Conservation (phyloP, 2,329 filamentous ascomycete genomes). For the Plectosphaerella cucumerina region DNA sequence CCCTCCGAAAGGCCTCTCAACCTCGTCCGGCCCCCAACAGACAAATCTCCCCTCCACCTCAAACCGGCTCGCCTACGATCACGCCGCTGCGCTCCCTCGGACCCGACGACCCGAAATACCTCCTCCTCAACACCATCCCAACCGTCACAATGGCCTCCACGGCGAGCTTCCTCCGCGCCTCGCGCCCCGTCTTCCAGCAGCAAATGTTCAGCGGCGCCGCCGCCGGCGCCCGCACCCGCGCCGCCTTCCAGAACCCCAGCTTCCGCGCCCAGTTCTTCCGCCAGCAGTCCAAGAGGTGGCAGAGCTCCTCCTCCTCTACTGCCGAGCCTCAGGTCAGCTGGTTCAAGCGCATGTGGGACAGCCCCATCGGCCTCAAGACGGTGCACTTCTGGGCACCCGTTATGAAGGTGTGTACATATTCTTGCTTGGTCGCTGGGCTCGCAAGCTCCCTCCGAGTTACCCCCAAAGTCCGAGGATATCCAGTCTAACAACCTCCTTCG, state of each 20-base stretch:
- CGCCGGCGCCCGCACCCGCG: conserved; percentile 48
- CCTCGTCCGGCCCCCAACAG: conserved; percentile 4
- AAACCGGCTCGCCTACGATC: background rate
- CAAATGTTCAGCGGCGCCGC: conserved; percentile 44
- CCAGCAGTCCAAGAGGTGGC: conserved; percentile 54
- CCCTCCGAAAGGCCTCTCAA: conserved; percentile 4
- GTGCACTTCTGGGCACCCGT: conserved; percentile 99
- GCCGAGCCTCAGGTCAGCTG: conserved; percentile 40
- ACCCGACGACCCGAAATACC: background rate
- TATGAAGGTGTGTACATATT: conserved; percentile 59
- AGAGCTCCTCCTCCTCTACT: conserved; percentile 52
- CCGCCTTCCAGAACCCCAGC: conserved; percentile 43
- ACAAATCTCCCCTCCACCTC: conserved; percentile 7
- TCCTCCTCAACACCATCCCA: background rate
- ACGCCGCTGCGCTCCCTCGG: background rate
- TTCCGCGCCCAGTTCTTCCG: conserved; percentile 40
- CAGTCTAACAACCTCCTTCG: background rate
- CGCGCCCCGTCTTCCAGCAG: conserved; percentile 53
- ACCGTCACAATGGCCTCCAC: conserved; percentile 37
- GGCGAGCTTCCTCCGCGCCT: conserved; percentile 47
- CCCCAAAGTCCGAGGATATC: background rate
- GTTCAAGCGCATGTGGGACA: conserved; percentile 80
- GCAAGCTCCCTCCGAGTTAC: background rate
- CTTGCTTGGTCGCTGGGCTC: background rate
- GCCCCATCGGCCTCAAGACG: conserved; percentile 79